Evolutionary conservation across 345 rosid species (phyloP).

Genomic region (Boechera stricta): DNA sequence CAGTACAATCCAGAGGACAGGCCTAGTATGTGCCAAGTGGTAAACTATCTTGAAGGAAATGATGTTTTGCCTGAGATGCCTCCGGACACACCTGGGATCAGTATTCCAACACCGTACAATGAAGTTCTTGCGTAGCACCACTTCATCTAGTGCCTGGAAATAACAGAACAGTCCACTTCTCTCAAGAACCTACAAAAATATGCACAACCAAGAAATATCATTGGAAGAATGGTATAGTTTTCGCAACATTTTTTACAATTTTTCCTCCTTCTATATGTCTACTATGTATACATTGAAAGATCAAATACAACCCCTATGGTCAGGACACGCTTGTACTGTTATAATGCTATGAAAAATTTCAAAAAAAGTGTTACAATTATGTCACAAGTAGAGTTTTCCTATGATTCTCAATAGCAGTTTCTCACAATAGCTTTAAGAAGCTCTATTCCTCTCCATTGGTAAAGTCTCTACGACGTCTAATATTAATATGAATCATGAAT

Average conservation of each 20-base stretch:
- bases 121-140: constrained; percentile 41
- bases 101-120: constrained; percentile 45
- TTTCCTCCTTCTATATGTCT: not conserved
- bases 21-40: constrained; percentile 73
- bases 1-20: constrained; percentile 56
- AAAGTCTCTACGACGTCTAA: too few relatives aligned
- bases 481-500: too few relatives aligned
- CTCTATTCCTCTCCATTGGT: not conserved
- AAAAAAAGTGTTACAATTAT: not conserved
- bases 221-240: constrained; percentile 13
- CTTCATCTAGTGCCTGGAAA: constrained; percentile 3
- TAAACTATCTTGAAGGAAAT: constrained; percentile 69
- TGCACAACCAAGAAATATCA: constrained; percentile 8
- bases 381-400: not conserved
- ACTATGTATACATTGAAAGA: constrained; percentile 27
- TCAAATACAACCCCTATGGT: constrained; percentile 2
- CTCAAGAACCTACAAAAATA: not conserved
- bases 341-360: not conserved
- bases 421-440: not conserved
- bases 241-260: constrained; percentile 17
- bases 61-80: constrained; percentile 48
- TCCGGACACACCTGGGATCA: constrained; percentile 43
- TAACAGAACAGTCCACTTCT: not conserved
- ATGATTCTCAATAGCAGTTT: not conserved
- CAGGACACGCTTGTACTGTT: constrained; percentile 14